Percentiles rank a stretch among this genome's conserved stretches.
These are phyloP conservation scores for Rhizopogon vinicolor DNA, from an alignment of 768 basidiomycete genomes.

Conservation along the genomic window DNA sequence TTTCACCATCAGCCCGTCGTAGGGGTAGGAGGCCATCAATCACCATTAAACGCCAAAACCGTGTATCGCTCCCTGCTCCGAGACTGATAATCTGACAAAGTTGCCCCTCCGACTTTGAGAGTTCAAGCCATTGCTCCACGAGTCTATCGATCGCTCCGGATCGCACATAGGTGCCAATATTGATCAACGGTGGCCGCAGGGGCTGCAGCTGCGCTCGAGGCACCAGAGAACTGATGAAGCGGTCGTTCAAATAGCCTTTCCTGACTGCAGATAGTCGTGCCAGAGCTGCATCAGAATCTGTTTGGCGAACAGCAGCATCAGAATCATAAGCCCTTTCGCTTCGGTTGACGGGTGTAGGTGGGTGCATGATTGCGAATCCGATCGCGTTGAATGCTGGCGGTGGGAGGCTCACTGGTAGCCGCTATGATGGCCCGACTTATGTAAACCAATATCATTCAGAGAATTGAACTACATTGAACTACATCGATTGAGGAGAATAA, in stretches of 20 bases:
- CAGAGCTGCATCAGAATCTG: slow-evolving; percentile 78
- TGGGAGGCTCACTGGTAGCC: too few species aligned
- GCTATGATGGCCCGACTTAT: too few species aligned
- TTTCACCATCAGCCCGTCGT: slow-evolving; percentile 1
- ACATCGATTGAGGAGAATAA: too few species aligned
- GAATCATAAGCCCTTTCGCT: slow-evolving; percentile 31
- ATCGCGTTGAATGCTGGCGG: too few species aligned
- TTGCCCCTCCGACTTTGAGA: slow-evolving; percentile 37
- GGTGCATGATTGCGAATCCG: background rate
- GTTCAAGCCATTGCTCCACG: slow-evolving; percentile 58
- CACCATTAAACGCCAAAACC: slow-evolving; percentile 90
- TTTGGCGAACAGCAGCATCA: slow-evolving; percentile 66
- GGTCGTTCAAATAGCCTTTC: slow-evolving; percentile 76
- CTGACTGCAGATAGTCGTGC: slow-evolving; percentile 84
- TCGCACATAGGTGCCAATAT: slow-evolving; percentile 89
- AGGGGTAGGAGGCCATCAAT: slow-evolving; percentile 10
- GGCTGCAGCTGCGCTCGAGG: slow-evolving; percentile 60
- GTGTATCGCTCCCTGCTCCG: slow-evolving; percentile 92
- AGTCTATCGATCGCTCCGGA: slow-evolving; percentile 76
- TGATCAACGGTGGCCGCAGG: slow-evolving; percentile 81
- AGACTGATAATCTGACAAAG: slow-evolving; percentile 87
- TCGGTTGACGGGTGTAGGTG: background rate
- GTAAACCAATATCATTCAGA: too few species aligned
- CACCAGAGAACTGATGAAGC: slow-evolving; percentile 65
- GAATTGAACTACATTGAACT: too few species aligned